Evolutionary conservation across 1,284 basidiomycete species (phyloP), one percentile per base, ranked within the genome.

Genomic region (Ceratobasidium sp.): DNA sequence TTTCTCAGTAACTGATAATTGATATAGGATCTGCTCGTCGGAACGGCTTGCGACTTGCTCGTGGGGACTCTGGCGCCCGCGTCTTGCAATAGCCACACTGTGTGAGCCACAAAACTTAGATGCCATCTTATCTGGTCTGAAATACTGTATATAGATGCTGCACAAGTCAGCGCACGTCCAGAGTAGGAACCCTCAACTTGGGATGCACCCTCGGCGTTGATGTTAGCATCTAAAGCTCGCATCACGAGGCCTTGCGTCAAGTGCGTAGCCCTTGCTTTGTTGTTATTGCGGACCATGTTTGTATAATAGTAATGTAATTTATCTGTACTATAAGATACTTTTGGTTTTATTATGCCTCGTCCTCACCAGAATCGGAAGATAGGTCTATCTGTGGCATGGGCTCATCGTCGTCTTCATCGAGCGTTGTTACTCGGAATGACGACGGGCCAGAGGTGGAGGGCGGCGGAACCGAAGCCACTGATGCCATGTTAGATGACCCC

Each of bases 381-480:
- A 84, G 73, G 73, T 86, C 79, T 27, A 86, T 84, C 35, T 78
- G 74, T 1, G 87, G 87, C 73, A 88, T 82, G 29, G 80, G 81
- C 75, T 79, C 79, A 31, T 85, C 84, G 72, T 84, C 83, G 5
- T 85, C 82, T 49, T 84, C 83, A 25, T 83, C 85, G 2, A 79
- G 52, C 78, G 32, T 78, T 76, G 34, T 76, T 71, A 20, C 69
- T 62, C 73, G 75, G 74, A 13, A 71, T 56, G 13, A 64, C 58
- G 20, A 56, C 38, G 8, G 3, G 62, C 49, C n/a, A 50, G 22
- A 7, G 32, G 38, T 5, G 32, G 50, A 34, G 20, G 62, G 1
- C n/a, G 49, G 20, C 20, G 15, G 25, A 17, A 20, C 47, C 17
- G 31, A 34, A 7, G 62, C 13, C 2, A 31, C 29, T 6, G 15